Base-by-base conservation (phyloP, 163 green algal genomes). In the Chlorella variabilis region DNA sequence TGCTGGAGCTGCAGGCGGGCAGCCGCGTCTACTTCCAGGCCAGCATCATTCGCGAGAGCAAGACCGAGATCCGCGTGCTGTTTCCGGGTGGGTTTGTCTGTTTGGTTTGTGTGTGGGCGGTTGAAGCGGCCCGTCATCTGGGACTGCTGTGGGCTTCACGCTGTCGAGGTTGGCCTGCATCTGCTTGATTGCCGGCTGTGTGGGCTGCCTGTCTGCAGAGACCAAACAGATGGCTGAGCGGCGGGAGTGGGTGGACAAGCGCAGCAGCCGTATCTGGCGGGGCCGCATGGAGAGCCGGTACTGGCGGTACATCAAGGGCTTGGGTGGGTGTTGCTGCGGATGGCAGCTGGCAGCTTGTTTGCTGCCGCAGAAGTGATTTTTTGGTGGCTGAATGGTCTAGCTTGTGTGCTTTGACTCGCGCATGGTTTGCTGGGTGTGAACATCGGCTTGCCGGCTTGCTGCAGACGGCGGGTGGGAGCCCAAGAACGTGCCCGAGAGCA, bases 221-320 rank as follows among this genome's bases (percentile, higher is more conserved):
- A 82, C 76, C 4, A 76, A 76, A 29, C 76, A 70, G 17, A 77
- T 65, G 63, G 0, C 31, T 33, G 61, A 76, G 48, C 42, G 48
- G 17, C 56, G 48, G 9, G 76, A 82, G 49, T 82, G 76, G 76
- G 65, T 76, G 48, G 49, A 73, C 76, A 82, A 82, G 76, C 62
- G 76, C 63, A 82, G 76, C 76, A 76, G 63, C 63, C 42, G 76
- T 27, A 82, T 82, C 62, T 82, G 76, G 76, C 45, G 76, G 2
- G 76, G 76, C 31, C 76, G 62, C 33, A 75, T 82, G 63, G 76
- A 73, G 76, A 66, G 25, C 27, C 61, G 39, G 7, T 73, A 66
- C 61, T 82, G 76, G 76, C 76, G 76, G 4, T 82, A 82, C 62
- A 82, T 82, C 76, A 82, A 82, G 34, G 63, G 76, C 31, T 75